phyloP scores from a whole-genome alignment of 129 eudicot species.

The Kitagawia praeruptora region DNA sequence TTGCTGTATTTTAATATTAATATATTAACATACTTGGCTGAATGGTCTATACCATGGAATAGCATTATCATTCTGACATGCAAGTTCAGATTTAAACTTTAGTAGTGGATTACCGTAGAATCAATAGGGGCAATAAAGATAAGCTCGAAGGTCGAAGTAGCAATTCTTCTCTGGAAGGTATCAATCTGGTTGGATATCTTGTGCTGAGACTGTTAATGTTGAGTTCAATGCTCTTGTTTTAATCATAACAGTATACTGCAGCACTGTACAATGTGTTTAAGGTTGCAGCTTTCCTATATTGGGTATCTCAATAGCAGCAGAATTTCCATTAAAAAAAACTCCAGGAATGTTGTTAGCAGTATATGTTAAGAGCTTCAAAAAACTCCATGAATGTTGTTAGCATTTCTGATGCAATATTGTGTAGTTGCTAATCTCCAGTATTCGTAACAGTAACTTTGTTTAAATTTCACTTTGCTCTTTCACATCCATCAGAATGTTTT shows the following conservation, averaged over 20 bases:
- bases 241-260: background rate
- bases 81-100: background rate
- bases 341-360: conserved; percentile 77
- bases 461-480: background rate
- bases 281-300: background rate
- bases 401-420: background rate
- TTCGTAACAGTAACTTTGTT: background rate
- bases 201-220: background rate
- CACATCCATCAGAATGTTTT: conserved; percentile 70
- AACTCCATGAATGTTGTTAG: no score
- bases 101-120: background rate
- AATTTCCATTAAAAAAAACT: conserved; percentile 74
- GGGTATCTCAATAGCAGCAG: conserved; percentile 36
- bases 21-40: no score
- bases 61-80: background rate
- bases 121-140: background rate
- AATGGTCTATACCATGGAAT: background rate
- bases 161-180: background rate
- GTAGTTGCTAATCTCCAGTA: background rate
- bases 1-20: background rate
- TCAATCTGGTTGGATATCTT: background rate
- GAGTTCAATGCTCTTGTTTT: background rate
- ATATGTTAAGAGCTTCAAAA: conserved; percentile 56
- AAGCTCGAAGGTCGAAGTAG: background rate
- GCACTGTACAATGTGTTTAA: background rate